Evolutionary conservation across 1,284 basidiomycete genomes (phyloP).

Genomic region (Fomitiporia mediterranea): DNA sequence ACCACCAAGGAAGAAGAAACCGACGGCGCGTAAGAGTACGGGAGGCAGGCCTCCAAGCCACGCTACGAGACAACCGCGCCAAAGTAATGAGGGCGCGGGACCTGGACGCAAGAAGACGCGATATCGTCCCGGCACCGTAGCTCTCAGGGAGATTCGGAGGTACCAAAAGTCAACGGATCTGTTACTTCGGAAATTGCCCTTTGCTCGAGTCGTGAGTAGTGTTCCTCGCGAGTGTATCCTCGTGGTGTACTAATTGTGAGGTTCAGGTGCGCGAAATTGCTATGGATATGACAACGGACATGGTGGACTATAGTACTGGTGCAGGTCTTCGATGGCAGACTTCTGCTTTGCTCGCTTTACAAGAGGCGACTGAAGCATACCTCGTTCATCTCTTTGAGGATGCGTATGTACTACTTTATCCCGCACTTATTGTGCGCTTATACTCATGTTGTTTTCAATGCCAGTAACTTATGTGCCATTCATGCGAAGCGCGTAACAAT

Average conservation of each 20-base stretch:
- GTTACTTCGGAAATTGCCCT: conserved; percentile 82
- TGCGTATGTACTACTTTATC: conserved; percentile 59
- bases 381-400: conserved; percentile 95
- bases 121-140: conserved; percentile 84
- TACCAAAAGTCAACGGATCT: conserved; percentile 93
- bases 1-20: conserved; percentile 44
- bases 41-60: conserved; percentile 48
- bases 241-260: conserved; percentile 7
- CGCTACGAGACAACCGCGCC: conserved; percentile 22
- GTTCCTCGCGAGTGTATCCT: conserved; percentile 4
- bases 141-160: conserved; percentile 86
- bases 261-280: conserved; percentile 88
- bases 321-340: conserved; percentile 85
- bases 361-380: conserved; percentile 93
- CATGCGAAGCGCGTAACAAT: conserved; percentile 99
- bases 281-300: conserved; percentile 76
- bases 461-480: conserved; percentile 89
- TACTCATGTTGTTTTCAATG: conserved; percentile 7
- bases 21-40: conserved; percentile 73
- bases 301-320: conserved; percentile 54
- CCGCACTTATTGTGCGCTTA: conserved; percentile 5
- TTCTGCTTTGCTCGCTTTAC: conserved; percentile 84
- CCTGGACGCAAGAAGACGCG: conserved; percentile 47
- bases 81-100: conserved; percentile 18
- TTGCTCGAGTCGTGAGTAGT: conserved; percentile 78